Conservation (phyloP, 2,329 filamentous ascomycete species). For the Aspergillus pseudoglaucus region DNA sequence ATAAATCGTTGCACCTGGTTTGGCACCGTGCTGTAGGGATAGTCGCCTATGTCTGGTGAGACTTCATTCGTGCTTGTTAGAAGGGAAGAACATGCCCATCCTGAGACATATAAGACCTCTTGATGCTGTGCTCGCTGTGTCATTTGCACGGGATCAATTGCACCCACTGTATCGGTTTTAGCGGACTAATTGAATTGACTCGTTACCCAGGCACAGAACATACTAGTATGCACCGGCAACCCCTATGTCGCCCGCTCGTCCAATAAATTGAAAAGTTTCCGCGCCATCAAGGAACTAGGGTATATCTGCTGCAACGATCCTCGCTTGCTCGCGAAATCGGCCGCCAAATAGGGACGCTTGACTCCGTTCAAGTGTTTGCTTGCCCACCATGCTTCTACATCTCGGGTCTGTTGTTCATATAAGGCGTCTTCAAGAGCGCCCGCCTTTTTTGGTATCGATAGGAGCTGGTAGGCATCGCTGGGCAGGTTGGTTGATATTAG, state of each 20-base stretch:
- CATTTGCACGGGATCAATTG: conserved; percentile 97
- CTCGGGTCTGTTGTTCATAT: conserved; percentile 73
- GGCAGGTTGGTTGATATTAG: conserved; percentile 57
- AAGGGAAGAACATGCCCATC: conserved; percentile 94
- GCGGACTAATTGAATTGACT: not conserved
- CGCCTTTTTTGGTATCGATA: conserved; percentile 69
- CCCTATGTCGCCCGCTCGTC: conserved; percentile 69
- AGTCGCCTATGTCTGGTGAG: conserved; percentile 95
- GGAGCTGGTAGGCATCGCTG: conserved; percentile 77
- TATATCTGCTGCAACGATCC: conserved; percentile 82
- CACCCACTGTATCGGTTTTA: conserved; percentile 63
- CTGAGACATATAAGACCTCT: conserved; percentile 91
- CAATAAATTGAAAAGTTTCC: conserved; percentile 87
- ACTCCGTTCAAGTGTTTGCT: conserved; percentile 80
- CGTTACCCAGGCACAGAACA: conserved; percentile 13
- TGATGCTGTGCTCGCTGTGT: conserved; percentile 95
- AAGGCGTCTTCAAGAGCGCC: conserved; percentile 77
- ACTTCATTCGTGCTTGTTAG: conserved; percentile 95
- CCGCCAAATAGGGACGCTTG: conserved; percentile 82
- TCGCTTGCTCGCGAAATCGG: conserved; percentile 87
- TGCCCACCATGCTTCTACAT: conserved; percentile 87
- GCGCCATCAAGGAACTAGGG: conserved; percentile 87
- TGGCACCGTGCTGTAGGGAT: conserved; percentile 97
- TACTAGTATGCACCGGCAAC: conserved; percentile 87
- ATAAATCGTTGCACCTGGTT: conserved; percentile 95